Conservation (phyloP, 2,329 filamentous ascomycete species). For the Pseudogymnoascus sp. region DNA sequence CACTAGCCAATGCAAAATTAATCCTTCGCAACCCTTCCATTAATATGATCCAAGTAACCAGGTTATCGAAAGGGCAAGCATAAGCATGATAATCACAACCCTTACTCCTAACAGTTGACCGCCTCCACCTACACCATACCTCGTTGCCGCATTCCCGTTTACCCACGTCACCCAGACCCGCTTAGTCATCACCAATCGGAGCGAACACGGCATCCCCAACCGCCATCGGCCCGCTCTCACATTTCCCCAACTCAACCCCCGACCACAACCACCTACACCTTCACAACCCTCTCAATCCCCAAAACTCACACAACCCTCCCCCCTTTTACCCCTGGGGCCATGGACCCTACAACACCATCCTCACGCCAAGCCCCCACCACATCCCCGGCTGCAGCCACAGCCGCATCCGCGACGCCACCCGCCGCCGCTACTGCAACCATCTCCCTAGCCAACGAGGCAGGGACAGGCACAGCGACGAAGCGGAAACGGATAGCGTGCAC, state of each 20-base stretch:
- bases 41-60: too few species aligned
- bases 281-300: background rate
- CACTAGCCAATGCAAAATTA: too few species aligned
- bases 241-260: background rate
- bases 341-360: too few species aligned
- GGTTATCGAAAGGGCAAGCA: too few species aligned
- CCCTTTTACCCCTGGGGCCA: too few species aligned
- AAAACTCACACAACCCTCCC: too few species aligned
- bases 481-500: slow-evolving; percentile 11
- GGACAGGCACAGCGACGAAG: background rate
- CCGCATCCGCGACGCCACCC: background rate
- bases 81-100: too few species aligned
- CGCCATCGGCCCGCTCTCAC: background rate
- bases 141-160: background rate
- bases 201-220: background rate
- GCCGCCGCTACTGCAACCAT: background rate
- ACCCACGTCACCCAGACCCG: background rate
- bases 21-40: too few species aligned
- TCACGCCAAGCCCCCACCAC: background rate
- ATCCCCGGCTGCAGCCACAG: background rate
- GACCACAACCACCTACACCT: background rate
- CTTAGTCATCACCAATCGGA: background rate
- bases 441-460: too few species aligned
- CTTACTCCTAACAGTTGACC: background rate
- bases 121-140: background rate